phyloP scores from a whole-genome alignment of 495 filamentous ascomycete species.

The Penicillium cinerascens region DNA sequence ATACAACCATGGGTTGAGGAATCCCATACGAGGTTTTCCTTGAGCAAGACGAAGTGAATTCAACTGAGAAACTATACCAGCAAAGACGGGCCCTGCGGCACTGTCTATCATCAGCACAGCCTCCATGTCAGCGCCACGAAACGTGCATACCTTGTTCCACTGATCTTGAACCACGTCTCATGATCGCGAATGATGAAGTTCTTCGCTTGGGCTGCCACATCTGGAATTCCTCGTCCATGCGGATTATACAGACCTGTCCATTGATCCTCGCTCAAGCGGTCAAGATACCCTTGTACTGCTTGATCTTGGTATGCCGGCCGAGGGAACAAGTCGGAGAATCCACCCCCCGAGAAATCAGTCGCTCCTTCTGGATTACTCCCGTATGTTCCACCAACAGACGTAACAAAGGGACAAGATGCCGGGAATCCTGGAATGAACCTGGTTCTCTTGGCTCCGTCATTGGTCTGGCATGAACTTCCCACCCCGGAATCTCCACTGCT shows the following conservation, averaged over 20 bases:
- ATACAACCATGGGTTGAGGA: conserved; percentile 66
- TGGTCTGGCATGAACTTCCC: conserved; percentile 57
- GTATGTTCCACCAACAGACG: conserved; percentile 69
- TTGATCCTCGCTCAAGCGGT: conserved; percentile 22
- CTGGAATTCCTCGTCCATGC: conserved; percentile 67
- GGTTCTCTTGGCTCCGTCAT: conserved; percentile 59
- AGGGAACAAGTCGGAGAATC: conserved; percentile 68
- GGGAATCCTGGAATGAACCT: conserved; percentile 69
- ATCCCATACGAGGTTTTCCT: conserved; percentile 51
- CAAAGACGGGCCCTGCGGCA: conserved; percentile 53
- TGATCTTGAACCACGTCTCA: conserved; percentile 27
- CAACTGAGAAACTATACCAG: conserved; percentile 51
- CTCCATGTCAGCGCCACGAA: neutral
- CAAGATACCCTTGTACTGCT: conserved; percentile 55
- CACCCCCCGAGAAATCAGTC: conserved; percentile 59
- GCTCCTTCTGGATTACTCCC: conserved; percentile 51
- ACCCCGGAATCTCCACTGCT: conserved; percentile 69
- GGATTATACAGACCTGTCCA: conserved; percentile 53
- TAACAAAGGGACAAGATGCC: conserved; percentile 77
- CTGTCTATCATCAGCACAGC: conserved; percentile 13
- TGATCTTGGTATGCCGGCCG: conserved; percentile 62
- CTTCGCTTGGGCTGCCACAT: conserved; percentile 57
- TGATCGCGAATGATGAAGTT: conserved; percentile 42
- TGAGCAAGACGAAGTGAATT: conserved; percentile 53
- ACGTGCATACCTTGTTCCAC: conserved; percentile 42